Conservation (phyloP, 2,329 filamentous ascomycete genomes). For the Neobulgaria alba region DNA sequence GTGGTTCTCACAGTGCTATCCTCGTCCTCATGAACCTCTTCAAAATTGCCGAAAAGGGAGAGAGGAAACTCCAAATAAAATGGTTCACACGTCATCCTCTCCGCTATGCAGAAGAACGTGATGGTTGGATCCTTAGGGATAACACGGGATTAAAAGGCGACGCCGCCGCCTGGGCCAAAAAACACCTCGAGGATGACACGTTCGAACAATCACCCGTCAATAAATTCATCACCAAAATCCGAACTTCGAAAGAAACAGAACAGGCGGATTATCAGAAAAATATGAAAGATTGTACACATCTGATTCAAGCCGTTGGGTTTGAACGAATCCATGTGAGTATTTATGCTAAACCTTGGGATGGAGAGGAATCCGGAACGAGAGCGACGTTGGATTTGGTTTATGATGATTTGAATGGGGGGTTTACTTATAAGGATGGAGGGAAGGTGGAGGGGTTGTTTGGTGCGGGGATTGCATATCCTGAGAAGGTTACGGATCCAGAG, state of each 20-base stretch:
- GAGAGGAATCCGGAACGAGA: slow-evolving; percentile 1
- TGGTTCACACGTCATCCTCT: slow-evolving; percentile 56
- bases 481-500: slow-evolving; percentile 49
- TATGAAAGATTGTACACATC: slow-evolving; percentile 41
- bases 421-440: slow-evolving; percentile 36
- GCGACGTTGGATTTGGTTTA: slow-evolving; percentile 21
- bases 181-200: slow-evolving; percentile 46
- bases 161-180: slow-evolving; percentile 49
- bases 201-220: slow-evolving; percentile 30
- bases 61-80: slow-evolving; percentile 45
- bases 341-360: slow-evolving; percentile 35
- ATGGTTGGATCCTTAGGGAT: slow-evolving; percentile 55
- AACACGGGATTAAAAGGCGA: slow-evolving; percentile 58
- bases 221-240: slow-evolving; percentile 23
- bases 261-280: slow-evolving; percentile 35
- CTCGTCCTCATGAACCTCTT: slow-evolving; percentile 53
- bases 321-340: slow-evolving; percentile 39
- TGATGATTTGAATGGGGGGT: slow-evolving; percentile 34
- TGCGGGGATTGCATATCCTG: slow-evolving; percentile 56
- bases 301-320: slow-evolving; percentile 54
- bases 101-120: slow-evolving; percentile 52
- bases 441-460: slow-evolving; percentile 46
- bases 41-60: slow-evolving; percentile 41
- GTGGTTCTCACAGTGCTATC: slow-evolving; percentile 55
- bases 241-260: slow-evolving; percentile 30